These are phyloP conservation scores for Claviceps pazoutovae DNA, from an alignment of 2,329 filamentous ascomycete genomes.

Conservation along the genomic window DNA sequence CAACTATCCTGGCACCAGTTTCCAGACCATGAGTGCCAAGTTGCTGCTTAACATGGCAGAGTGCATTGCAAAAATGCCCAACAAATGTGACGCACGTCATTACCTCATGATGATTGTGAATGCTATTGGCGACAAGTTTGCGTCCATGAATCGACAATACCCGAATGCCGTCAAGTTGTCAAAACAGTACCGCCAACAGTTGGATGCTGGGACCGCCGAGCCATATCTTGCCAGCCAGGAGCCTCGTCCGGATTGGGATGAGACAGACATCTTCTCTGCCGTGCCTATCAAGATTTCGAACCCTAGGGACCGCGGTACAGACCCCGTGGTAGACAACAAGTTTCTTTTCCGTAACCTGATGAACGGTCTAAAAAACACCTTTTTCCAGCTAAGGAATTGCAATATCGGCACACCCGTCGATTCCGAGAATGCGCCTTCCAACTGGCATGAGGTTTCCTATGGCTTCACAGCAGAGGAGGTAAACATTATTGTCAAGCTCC, in stretches of 20 bases:
- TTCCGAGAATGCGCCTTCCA: slow-evolving; percentile 60
- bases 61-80: slow-evolving; percentile 83
- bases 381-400: slow-evolving; percentile 85
- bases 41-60: slow-evolving; percentile 95
- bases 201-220: slow-evolving; percentile 48
- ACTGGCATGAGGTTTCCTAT: slow-evolving; percentile 92
- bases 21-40: slow-evolving; percentile 99
- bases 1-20: slow-evolving; percentile 91
- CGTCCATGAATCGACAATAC: slow-evolving; percentile 93
- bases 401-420: slow-evolving; percentile 67
- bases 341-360: slow-evolving; percentile 95
- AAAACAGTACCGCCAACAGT: slow-evolving; percentile 57
- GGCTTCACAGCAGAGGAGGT: slow-evolving; percentile 97
- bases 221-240: slow-evolving; percentile 76
- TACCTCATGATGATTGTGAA: slow-evolving; percentile 96
- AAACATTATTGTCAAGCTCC: slow-evolving; percentile 88
- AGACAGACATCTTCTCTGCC: slow-evolving; percentile 92
- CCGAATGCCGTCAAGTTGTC: slow-evolving; percentile 89
- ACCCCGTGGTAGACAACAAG: slow-evolving; percentile 92
- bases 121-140: slow-evolving; percentile 96
- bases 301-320: slow-evolving; percentile 72
- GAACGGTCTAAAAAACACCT: slow-evolving; percentile 89
- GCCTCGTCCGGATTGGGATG: slow-evolving; percentile 81
- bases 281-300: slow-evolving; percentile 94
- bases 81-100: slow-evolving; percentile 88